These are phyloP conservation scores for Incumbomyces delicatus DNA, from an alignment of 2,329 filamentous ascomycete genomes.

Conservation along the genomic window DNA sequence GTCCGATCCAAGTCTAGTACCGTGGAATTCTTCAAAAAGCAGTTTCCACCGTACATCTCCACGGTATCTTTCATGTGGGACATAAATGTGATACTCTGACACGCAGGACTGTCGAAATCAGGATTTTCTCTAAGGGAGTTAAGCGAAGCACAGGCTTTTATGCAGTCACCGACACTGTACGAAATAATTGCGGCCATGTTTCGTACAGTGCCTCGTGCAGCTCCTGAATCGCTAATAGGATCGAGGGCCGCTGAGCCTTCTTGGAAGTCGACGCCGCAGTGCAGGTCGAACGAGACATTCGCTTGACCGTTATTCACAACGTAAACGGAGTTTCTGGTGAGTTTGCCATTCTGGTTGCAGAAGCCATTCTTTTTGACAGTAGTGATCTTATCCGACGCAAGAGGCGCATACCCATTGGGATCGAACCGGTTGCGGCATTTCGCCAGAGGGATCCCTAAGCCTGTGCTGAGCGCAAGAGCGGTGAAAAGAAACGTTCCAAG, in stretches of 20 bases:
- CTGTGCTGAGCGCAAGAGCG: background rate
- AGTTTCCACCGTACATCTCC: background rate
- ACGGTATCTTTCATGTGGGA: background rate
- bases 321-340: background rate
- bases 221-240: background rate
- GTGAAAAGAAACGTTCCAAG: background rate
- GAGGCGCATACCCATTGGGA: background rate
- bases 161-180: background rate
- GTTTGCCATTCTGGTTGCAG: background rate
- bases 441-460: background rate
- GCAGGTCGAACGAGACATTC: background rate
- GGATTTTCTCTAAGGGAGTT: background rate
- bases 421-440: background rate
- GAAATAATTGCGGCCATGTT: background rate
- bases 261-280: background rate
- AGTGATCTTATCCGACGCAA: background rate
- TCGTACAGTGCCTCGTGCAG: background rate
- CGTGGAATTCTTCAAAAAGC: background rate
- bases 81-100: constrained; percentile 1
- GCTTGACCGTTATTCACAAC: background rate
- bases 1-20: background rate
- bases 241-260: background rate
- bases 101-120: background rate
- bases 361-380: background rate
- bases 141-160: background rate